Percentiles rank a stretch among this genome's conserved stretches.
These are phyloP conservation scores for Sugiyamaella valdiviana DNA, from an alignment of 805 yeast genomes.

Conservation along the genomic window DNA sequence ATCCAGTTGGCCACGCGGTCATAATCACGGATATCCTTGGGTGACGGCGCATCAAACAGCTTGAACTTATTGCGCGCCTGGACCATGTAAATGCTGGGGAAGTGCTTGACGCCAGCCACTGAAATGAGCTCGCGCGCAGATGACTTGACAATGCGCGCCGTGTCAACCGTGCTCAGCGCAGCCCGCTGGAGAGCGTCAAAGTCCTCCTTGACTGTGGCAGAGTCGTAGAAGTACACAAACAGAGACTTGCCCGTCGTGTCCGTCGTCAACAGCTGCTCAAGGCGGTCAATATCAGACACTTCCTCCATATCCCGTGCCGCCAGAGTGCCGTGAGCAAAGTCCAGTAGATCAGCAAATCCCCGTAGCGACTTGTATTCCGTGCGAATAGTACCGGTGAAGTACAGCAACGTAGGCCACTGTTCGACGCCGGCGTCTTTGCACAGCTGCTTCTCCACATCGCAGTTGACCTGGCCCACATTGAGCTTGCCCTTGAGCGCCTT, in stretches of 20 bases:
- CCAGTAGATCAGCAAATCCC: conserved; percentile 29
- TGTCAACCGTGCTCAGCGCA: conserved; percentile 30
- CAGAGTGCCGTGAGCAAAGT: conserved; percentile 30
- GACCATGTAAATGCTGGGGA: conserved; percentile 31
- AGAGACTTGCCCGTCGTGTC: conserved; percentile 22
- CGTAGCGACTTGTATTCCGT: conserved; percentile 29
- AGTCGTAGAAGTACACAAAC: conserved; percentile 37
- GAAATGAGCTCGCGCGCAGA: conserved; percentile 25
- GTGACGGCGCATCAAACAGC: conserved; percentile 28
- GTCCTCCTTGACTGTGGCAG: conserved; percentile 34
- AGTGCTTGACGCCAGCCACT: conserved; percentile 24
- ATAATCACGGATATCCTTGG: conserved; percentile 31
- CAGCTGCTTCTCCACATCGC: conserved; percentile 29
- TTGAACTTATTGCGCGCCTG: conserved; percentile 18
- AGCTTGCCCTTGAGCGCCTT: conserved; percentile 26
- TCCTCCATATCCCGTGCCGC: conserved; percentile 28
- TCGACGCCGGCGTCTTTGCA: conserved; percentile 32
- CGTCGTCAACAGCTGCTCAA: conserved; percentile 22
- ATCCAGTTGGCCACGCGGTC: conserved; percentile 28
- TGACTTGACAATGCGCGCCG: conserved; percentile 29
- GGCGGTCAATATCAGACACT: conserved; percentile 22
- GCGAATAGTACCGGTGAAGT: conserved; percentile 25
- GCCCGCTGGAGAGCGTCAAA: conserved; percentile 33
- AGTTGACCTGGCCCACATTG: conserved; percentile 38
- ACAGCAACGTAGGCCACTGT: conserved; percentile 22